Percentiles rank a stretch among this genome's conserved stretches.
These are phyloP conservation scores for Leccinum variicolor DNA, from an alignment of 768 basidiomycete genomes.

Conservation along the genomic window DNA sequence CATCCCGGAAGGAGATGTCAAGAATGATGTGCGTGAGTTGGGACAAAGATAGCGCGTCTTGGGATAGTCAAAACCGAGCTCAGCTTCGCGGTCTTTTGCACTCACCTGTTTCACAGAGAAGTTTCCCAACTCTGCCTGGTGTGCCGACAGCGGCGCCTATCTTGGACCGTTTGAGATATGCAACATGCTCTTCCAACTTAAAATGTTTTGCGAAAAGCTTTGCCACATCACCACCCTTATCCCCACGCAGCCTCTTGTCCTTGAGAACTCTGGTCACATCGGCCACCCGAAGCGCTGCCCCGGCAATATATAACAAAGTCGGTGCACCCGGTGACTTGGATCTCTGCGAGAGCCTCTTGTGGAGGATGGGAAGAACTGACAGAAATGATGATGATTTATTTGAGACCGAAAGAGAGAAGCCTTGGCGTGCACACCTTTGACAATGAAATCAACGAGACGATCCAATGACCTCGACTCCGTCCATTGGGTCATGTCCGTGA, in stretches of 20 bases:
- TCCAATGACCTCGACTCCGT: slow-evolving; percentile 69
- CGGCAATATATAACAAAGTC: slow-evolving; percentile 78
- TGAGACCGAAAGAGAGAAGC: not conserved
- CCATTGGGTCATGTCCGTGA: slow-evolving; percentile 76
- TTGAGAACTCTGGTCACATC: slow-evolving; percentile 78
- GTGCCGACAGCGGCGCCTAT: slow-evolving; percentile 90
- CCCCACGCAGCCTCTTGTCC: slow-evolving; percentile 65
- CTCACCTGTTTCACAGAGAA: slow-evolving; percentile 70
- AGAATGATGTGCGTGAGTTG: slow-evolving; percentile 83
- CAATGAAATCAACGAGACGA: slow-evolving; percentile 70
- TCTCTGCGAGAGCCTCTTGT: slow-evolving; percentile 66
- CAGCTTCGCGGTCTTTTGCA: not conserved
- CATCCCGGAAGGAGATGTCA: slow-evolving; percentile 69
- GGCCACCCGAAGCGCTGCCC: slow-evolving; percentile 89
- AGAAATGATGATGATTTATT: not conserved
- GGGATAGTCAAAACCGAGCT: slow-evolving; percentile 7
- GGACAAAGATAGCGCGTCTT: slow-evolving; percentile 69
- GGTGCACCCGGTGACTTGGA: slow-evolving; percentile 83
- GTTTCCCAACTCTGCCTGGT: slow-evolving; percentile 85
- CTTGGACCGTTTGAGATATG: slow-evolving; percentile 81
- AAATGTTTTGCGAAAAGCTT: slow-evolving; percentile 96
- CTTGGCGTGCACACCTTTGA: slow-evolving; percentile 50
- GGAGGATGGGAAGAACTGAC: slow-evolving; percentile 63
- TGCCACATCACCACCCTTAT: slow-evolving; percentile 87
- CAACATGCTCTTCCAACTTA: slow-evolving; percentile 83